phyloP scores from a whole-genome alignment of 2,329 filamentous ascomycete genomes.

The Tolypocladium capitatum region DNA sequence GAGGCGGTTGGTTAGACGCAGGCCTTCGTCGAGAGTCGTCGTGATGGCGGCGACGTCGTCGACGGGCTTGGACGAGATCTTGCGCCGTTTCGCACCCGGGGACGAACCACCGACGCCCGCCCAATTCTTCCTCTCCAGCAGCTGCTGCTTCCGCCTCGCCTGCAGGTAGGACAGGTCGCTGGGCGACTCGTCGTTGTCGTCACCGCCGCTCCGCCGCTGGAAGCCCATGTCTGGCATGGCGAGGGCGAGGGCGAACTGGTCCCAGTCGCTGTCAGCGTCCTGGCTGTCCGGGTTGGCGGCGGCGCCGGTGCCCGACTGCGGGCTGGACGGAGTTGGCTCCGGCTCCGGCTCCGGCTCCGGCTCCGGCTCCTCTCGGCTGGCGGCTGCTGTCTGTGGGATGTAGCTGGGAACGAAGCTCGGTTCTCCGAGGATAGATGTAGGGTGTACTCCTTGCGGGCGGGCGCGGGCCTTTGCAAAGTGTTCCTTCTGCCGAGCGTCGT shows the following conservation, averaged over 20 bases:
- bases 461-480: constrained; percentile 24
- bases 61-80: background rate
- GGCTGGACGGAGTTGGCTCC: background rate
- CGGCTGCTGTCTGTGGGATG: constrained; percentile 3
- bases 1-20: background rate
- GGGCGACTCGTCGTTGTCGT: background rate
- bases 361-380: background rate
- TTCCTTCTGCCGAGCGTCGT: constrained; percentile 21
- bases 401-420: constrained; percentile 15
- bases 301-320: background rate
- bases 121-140: background rate
- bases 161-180: background rate
- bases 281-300: background rate
- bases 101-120: background rate
- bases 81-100: background rate
- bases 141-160: background rate
- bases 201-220: background rate
- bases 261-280: background rate
- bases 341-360: background rate
- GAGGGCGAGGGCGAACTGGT: background rate
- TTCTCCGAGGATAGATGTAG: background rate
- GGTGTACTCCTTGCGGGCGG: background rate
- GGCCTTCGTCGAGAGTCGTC: background rate
- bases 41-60: background rate
- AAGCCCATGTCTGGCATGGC: background rate